Percentiles rank a stretch among this genome's conserved stretches.
Evolutionary conservation across 305 asterid genomes (phyloP).

Genomic region (Fraxinus dipetala): DNA sequence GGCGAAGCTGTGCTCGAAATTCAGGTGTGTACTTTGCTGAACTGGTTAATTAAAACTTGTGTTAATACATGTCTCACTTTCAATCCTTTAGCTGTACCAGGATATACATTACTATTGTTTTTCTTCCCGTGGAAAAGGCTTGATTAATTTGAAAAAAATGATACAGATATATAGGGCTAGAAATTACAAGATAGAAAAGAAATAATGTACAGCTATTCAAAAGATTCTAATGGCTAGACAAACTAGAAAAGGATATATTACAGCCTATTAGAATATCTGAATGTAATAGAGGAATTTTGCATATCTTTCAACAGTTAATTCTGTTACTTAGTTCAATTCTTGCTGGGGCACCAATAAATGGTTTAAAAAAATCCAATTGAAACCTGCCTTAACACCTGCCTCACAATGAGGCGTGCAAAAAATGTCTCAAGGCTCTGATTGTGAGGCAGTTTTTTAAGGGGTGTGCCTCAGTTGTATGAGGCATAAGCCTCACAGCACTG

Average conservation of each 20-base stretch:
- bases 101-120: neutral
- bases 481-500: neutral
- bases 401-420: neutral
- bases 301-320: neutral
- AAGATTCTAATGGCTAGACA: neutral
- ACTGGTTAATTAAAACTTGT: neutral
- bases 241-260: neutral
- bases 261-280: neutral
- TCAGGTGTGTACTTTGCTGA: slow-evolving; percentile 53
- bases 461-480: neutral
- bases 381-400: neutral
- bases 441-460: neutral
- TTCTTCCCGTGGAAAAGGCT: neutral
- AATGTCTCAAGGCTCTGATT: neutral
- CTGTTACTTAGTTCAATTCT: neutral
- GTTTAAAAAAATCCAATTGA: neutral
- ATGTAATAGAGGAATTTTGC: neutral
- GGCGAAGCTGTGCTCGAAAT: slow-evolving; percentile 99
- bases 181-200: neutral
- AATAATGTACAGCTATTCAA: neutral
- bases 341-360: slow-evolving; percentile 3
- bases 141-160: neutral
- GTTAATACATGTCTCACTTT: neutral
- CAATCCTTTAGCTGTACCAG: slow-evolving; percentile 8
- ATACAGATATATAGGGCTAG: neutral